Conservation (phyloP, 257 asterid genomes). For the Solanum gracilifrons region DNA sequence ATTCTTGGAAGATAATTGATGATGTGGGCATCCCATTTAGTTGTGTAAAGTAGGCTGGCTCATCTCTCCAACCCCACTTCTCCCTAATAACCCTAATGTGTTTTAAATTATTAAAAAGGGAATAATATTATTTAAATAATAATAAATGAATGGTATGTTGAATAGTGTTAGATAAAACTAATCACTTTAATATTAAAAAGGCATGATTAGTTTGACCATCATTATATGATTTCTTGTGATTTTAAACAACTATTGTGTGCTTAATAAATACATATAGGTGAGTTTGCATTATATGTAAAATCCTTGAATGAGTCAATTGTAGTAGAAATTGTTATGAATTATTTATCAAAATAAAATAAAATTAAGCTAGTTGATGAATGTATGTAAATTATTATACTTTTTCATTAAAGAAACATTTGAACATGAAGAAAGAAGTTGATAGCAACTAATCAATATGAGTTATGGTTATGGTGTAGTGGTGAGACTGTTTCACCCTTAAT, state of each 20-base stretch:
- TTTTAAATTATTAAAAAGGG: not conserved
- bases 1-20: constrained; percentile 1
- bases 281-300: not conserved
- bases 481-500: not conserved
- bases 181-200: not conserved
- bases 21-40: constrained; percentile 5
- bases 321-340: not conserved
- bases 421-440: not conserved
- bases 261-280: not conserved
- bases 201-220: not conserved
- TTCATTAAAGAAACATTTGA: not conserved
- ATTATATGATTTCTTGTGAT: not conserved
- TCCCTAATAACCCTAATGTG: not conserved
- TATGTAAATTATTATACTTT: not conserved
- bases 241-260: not conserved
- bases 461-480: not conserved
- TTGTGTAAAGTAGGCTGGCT: not conserved
- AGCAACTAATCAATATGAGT: not conserved
- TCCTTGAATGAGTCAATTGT: not conserved
- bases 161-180: not conserved
- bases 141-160: not conserved
- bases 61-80: not conserved
- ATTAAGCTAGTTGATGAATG: not conserved
- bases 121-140: not conserved
- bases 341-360: not conserved